These are phyloP conservation scores for Solanum gracilifrons DNA, from an alignment of 257 asterid species.

Conservation along the genomic window DNA sequence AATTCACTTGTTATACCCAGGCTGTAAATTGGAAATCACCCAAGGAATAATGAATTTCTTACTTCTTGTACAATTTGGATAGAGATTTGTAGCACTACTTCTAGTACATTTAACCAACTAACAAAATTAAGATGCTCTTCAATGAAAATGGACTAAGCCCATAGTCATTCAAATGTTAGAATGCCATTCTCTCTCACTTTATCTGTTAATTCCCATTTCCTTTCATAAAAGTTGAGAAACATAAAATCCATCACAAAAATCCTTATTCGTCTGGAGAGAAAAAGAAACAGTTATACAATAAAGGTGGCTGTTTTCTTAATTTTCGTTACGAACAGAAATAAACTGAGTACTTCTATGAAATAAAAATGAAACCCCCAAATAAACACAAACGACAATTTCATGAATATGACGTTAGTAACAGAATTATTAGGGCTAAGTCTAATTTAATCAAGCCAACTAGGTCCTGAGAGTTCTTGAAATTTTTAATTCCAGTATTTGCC, in stretches of 20 bases:
- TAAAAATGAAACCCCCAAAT: not conserved
- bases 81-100: not conserved
- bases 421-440: not conserved
- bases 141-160: not conserved
- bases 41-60: not conserved
- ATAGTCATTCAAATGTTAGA: not conserved
- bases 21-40: not conserved
- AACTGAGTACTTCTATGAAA: not conserved
- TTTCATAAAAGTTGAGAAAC: not conserved
- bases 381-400: not conserved
- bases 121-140: not conserved
- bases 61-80: not conserved
- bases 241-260: not conserved
- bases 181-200: not conserved
- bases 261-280: not conserved
- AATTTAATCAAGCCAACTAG: not conserved
- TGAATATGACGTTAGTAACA: not conserved
- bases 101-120: not conserved
- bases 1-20: not conserved
- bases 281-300: not conserved
- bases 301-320: not conserved
- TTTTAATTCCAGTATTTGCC: not conserved
- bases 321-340: not conserved
- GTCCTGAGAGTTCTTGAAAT: not conserved
- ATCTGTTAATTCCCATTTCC: not conserved